Percentiles rank a stretch among this genome's conserved stretches.
Evolutionary conservation across 768 basidiomycete species (phyloP).

Genomic region (Leccinum broughii): DNA sequence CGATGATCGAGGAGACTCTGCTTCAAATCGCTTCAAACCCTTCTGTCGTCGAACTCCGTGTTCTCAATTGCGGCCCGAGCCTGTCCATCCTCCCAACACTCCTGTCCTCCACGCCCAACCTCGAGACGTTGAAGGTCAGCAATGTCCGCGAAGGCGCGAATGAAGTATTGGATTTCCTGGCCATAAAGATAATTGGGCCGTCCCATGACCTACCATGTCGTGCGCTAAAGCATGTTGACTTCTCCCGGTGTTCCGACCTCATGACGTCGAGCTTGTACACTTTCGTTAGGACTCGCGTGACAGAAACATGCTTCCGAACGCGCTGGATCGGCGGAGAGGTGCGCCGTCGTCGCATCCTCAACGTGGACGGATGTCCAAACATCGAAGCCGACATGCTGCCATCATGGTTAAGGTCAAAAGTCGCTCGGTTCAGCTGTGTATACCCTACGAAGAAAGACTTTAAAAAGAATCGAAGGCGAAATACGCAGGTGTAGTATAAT

Average conservation of each 20-base stretch:
- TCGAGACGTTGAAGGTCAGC: slow-evolving; percentile 48
- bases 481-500: too few relatives aligned
- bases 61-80: slow-evolving; percentile 38
- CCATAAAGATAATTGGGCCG: slow-evolving; percentile 17
- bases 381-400: slow-evolving; percentile 41
- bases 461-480: too few relatives aligned
- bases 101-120: slow-evolving; percentile 36
- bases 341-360: slow-evolving; percentile 44
- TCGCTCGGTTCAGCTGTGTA: too few relatives aligned
- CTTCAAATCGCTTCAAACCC: slow-evolving; percentile 19
- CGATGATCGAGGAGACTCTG: slow-evolving; percentile 24
- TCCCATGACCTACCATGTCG: slow-evolving; percentile 41
- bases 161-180: slow-evolving; percentile 44
- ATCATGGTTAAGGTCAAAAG: too few relatives aligned
- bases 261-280: slow-evolving; percentile 51
- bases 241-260: slow-evolving; percentile 56
- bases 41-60: slow-evolving; percentile 41
- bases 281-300: slow-evolving; percentile 53
- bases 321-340: slow-evolving; percentile 18
- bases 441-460: too few relatives aligned
- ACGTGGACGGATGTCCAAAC: slow-evolving; percentile 54
- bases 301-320: slow-evolving; percentile 17
- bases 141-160: slow-evolving; percentile 37
- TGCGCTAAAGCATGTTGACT: slow-evolving; percentile 47
- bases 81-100: slow-evolving; percentile 29